Conservation (phyloP, 2,329 filamentous ascomycete genomes). For the Nectriaceae sp. region DNA sequence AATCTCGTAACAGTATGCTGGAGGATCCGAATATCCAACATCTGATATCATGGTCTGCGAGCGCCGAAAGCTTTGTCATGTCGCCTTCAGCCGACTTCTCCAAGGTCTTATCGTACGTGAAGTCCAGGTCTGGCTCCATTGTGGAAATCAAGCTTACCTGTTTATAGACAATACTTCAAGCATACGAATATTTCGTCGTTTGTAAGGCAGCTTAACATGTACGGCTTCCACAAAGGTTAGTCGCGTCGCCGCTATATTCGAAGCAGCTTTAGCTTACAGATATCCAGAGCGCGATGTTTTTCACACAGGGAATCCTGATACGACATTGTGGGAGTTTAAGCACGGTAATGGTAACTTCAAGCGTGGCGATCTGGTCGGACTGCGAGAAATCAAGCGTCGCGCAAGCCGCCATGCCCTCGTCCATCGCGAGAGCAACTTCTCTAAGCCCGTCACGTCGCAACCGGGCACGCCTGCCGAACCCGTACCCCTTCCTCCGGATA, state of each 20-base stretch:
- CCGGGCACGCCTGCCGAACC: slow-evolving; percentile 84
- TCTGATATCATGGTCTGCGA: slow-evolving; percentile 92
- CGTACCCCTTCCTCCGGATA: slow-evolving; percentile 70
- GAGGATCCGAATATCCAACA: slow-evolving; percentile 93
- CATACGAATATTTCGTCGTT: slow-evolving; percentile 99
- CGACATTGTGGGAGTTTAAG: slow-evolving; percentile 97
- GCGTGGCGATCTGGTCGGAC: slow-evolving; percentile 83
- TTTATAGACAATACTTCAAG: slow-evolving; percentile 92
- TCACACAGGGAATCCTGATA: slow-evolving; percentile 90
- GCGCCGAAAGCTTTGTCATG: slow-evolving; percentile 98
- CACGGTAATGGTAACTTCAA: slow-evolving; percentile 98
- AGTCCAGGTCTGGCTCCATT: not conserved
- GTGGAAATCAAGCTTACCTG: slow-evolving; percentile 5
- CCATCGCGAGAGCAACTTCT: slow-evolving; percentile 83
- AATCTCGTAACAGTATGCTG: slow-evolving; percentile 73
- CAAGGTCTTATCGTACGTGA: slow-evolving; percentile 89
- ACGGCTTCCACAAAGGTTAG: slow-evolving; percentile 96
- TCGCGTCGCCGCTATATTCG: not conserved
- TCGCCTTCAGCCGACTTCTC: slow-evolving; percentile 96
- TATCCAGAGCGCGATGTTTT: slow-evolving; percentile 91
- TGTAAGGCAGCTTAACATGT: slow-evolving; percentile 98
- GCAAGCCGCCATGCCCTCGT: slow-evolving; percentile 92
- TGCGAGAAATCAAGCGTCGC: slow-evolving; percentile 93
- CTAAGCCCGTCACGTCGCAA: slow-evolving; percentile 75
- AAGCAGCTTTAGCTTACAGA: slow-evolving; percentile 8